Evolutionary conservation across 2,329 filamentous ascomycete species (phyloP).

Genomic region (Venturia aucupariae): DNA sequence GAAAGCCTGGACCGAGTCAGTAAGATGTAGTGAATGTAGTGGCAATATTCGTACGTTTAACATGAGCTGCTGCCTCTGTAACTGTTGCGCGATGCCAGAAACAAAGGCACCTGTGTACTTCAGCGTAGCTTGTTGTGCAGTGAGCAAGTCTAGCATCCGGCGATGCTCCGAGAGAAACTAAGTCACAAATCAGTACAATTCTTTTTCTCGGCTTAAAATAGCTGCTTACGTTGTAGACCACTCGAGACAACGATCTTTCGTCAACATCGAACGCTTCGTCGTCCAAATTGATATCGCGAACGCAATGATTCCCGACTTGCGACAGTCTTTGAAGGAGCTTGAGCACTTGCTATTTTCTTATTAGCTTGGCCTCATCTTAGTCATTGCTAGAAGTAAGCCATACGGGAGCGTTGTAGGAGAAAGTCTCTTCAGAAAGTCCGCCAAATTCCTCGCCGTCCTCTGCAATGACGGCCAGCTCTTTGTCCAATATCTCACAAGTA

Average conservation of each 20-base stretch:
- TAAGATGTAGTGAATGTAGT: too few relatives aligned
- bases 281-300: constrained; percentile 7
- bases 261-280: constrained; percentile 9
- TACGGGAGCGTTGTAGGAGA: constrained; percentile 13
- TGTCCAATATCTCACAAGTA: constrained; percentile 9
- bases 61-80: constrained; percentile 7
- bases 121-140: constrained; percentile 1
- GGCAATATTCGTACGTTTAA: not conserved
- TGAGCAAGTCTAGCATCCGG: constrained; percentile 10
- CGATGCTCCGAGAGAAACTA: constrained; percentile 14
- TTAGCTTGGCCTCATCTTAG: not conserved
- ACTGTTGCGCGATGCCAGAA: not conserved
- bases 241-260: constrained; percentile 4
- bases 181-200: not conserved
- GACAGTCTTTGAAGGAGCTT: constrained; percentile 2
- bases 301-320: constrained; percentile 1
- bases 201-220: not conserved
- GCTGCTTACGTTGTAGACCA: constrained; percentile 10
- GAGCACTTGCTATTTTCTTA: constrained; percentile 8
- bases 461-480: not conserved
- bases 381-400: not conserved
- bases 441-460: constrained; percentile 13
- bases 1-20: not conserved
- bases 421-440: constrained; percentile 8
- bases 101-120: constrained; percentile 6